A percentile compares a stretch with the other conserved stretches of the same genome.
Conservation (phyloP, 2,329 filamentous ascomycete species). For the Neopestalotiopsis rosae region DNA sequence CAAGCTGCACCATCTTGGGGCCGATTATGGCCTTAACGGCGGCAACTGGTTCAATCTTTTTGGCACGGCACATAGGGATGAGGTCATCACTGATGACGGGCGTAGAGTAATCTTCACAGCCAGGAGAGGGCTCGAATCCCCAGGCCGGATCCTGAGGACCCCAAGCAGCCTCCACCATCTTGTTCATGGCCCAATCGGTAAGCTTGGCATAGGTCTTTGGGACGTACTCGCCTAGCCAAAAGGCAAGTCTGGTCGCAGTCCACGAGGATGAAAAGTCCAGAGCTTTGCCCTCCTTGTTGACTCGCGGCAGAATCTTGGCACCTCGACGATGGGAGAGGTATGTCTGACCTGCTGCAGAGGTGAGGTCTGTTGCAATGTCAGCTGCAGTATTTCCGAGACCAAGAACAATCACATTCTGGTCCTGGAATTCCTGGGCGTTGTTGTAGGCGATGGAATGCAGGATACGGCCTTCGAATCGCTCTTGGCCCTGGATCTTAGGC, state of each 20-base stretch:
- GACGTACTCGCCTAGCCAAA: conserved; percentile 9
- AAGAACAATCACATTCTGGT: conserved; percentile 5
- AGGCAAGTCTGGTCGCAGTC: background rate
- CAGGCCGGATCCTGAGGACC: conserved; percentile 8
- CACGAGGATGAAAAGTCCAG: conserved; percentile 4
- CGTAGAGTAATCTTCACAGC: conserved; percentile 6
- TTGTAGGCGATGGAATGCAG: conserved; percentile 4
- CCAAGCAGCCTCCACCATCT: conserved; percentile 6
- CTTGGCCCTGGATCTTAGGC: background rate
- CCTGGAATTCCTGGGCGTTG: background rate
- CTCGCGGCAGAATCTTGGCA: conserved; percentile 7
- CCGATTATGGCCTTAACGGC: conserved; percentile 8
- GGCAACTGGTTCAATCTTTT: background rate
- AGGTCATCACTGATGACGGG: conserved; percentile 6
- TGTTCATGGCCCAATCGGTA: conserved; percentile 1
- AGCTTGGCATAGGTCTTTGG: background rate
- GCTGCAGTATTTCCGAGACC: conserved; percentile 3
- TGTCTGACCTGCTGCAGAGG: background rate
- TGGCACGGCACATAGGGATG: background rate
- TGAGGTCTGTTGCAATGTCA: conserved; percentile 6
- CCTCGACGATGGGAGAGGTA: conserved; percentile 8
- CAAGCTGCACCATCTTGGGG: background rate
- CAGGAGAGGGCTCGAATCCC: conserved; percentile 13
- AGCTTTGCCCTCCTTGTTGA: conserved; percentile 12
- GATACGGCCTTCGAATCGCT: conserved; percentile 7